Evolutionary conservation across 371 early-diverging fungal genomes (phyloP).

Genomic region (Mucor circinelloides): DNA sequence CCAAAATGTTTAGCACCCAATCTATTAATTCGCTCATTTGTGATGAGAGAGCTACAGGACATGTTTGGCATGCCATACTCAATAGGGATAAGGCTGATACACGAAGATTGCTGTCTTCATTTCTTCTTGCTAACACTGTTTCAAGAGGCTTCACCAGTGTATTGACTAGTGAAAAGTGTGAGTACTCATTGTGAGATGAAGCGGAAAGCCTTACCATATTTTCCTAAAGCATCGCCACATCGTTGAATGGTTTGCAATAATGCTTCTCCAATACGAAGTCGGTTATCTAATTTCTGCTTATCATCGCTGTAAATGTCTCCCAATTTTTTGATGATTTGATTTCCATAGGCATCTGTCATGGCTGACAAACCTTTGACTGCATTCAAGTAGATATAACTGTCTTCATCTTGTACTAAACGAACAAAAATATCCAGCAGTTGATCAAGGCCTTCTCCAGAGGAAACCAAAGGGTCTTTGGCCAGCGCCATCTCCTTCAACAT

Average conservation of each 20-base stretch:
- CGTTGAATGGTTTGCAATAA: constrained; percentile 84
- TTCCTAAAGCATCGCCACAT: constrained; percentile 76
- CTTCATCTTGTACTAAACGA: constrained; percentile 73
- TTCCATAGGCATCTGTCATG: constrained; percentile 79
- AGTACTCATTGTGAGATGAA: background rate
- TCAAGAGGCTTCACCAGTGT: constrained; percentile 71
- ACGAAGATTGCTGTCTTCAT: constrained; percentile 41
- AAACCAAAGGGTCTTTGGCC: constrained; percentile 58
- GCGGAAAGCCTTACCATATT: constrained; percentile 54
- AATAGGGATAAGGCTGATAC: constrained; percentile 77
- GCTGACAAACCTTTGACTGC: constrained; percentile 85
- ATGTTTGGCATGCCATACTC: constrained; percentile 72
- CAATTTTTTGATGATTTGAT: constrained; percentile 66
- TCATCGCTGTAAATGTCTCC: constrained; percentile 65
- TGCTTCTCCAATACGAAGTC: constrained; percentile 87
- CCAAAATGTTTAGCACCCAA: constrained; percentile 67
- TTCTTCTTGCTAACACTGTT: constrained; percentile 55
- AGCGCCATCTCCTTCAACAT: constrained; percentile 79
- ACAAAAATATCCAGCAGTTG: constrained; percentile 75
- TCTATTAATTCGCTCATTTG: constrained; percentile 66
- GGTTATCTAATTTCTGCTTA: constrained; percentile 65
- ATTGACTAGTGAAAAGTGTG: constrained; percentile 38
- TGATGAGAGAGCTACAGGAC: constrained; percentile 68
- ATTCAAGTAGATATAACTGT: constrained; percentile 88
- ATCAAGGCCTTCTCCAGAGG: constrained; percentile 55